These are phyloP conservation scores for Tetrapisispora pingtungensis DNA, from an alignment of 805 yeast genomes.

Conservation along the genomic window DNA sequence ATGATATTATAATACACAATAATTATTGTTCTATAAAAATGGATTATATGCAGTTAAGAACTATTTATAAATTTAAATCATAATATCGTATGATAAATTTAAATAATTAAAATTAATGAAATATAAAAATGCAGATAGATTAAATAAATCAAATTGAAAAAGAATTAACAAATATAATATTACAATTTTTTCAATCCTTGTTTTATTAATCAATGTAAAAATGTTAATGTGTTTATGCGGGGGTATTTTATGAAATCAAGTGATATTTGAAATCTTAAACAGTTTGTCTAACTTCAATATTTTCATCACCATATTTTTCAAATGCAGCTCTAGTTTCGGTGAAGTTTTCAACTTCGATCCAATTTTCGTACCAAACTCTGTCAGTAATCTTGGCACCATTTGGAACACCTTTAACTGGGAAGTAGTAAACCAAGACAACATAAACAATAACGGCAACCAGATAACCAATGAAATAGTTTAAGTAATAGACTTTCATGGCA, in stretches of 20 bases:
- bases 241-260: too few relatives aligned
- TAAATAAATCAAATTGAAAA: background rate
- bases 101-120: background rate
- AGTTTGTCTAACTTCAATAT: background rate
- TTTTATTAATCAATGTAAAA: background rate
- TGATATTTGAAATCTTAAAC: too few relatives aligned
- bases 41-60: too few relatives aligned
- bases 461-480: conserved; percentile 74
- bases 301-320: conserved; percentile 9
- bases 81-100: background rate
- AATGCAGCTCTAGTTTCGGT: conserved; percentile 29
- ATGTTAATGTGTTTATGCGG: too few relatives aligned
- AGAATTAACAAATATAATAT: too few relatives aligned
- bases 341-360: conserved; percentile 56
- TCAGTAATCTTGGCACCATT: conserved; percentile 29
- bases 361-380: conserved; percentile 49
- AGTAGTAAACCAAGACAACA: conserved; percentile 39
- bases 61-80: too few relatives aligned
- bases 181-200: background rate
- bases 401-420: conserved; percentile 45
- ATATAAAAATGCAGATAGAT: background rate
- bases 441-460: conserved; percentile 47
- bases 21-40: too few relatives aligned
- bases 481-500: conserved; percentile 60
- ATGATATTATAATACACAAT: too few relatives aligned